Percentiles rank a stretch among this genome's conserved stretches.
phyloP scores from a whole-genome alignment of 441 rosid genomes.

The Aquilaria agallochum region DNA sequence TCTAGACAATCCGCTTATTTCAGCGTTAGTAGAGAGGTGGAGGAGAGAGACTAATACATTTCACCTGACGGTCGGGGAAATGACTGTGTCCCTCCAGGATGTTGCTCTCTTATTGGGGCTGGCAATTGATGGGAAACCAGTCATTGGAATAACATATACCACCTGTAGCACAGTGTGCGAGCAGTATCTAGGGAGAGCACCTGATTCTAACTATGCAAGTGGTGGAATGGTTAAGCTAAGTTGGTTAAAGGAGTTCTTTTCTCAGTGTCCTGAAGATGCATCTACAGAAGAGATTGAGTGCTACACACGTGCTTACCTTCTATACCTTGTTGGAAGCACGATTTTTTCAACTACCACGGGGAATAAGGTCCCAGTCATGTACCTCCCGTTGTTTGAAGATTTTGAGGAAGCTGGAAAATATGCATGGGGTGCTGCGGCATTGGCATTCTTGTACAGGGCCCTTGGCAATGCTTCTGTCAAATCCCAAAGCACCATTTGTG shows the following conservation, averaged over 20 bases:
- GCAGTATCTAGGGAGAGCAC: constrained; percentile 66
- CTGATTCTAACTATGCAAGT: constrained; percentile 67
- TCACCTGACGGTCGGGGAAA: constrained; percentile 84
- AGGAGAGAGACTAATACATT: constrained; percentile 96
- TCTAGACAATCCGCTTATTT: constrained; percentile 93
- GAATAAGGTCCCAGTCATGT: constrained; percentile 98
- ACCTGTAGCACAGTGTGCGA: constrained; percentile 64
- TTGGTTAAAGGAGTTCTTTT: constrained; percentile 94
- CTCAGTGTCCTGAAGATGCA: constrained; percentile 67
- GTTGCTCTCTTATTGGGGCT: constrained; percentile 79
- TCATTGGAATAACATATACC: constrained; percentile 83
- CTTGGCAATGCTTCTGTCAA: constrained; percentile 97
- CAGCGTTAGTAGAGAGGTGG: constrained; percentile 96
- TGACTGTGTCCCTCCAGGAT: constrained; percentile 91
- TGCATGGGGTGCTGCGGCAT: constrained; percentile 98
- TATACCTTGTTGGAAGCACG: constrained; percentile 94
- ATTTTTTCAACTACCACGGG: constrained; percentile 98
- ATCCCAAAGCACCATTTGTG: constrained; percentile 96
- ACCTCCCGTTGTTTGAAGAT: constrained; percentile 84
- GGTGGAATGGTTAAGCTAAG: constrained; percentile 99
- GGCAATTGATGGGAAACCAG: constrained; percentile 92
- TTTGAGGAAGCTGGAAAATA: constrained; percentile 80
- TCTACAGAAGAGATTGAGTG: constrained; percentile 56
- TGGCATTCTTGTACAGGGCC: constrained; percentile 92
- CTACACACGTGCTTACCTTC: constrained; percentile 86